Evolutionary conservation across 2,329 filamentous ascomycete genomes (phyloP), one percentile per base, ranked within the genome.

Genomic region (Botrytis medusae): DNA sequence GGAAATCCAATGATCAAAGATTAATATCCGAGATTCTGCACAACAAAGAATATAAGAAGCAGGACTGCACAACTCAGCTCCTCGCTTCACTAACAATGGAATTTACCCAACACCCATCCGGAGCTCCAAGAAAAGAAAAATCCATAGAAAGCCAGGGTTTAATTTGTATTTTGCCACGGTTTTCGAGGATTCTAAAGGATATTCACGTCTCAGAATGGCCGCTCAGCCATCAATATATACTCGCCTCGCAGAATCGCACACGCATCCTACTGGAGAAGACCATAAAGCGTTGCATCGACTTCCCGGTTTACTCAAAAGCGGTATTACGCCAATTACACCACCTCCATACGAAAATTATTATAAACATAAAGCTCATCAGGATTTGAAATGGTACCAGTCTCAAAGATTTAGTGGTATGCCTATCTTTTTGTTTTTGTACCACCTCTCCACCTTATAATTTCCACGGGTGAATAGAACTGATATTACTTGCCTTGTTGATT

Each of bases 271-370:
- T 20, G 69, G 69, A 10, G 25, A 25, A 18, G 42, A 64, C 2
- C 44, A 71, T 29, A 32, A 32, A 40, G 44, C 25, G 2, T 4
- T 71, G 7, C 44, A 32, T 34, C 34, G 16, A 20, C 42, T 71
- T 4, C 69, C 69, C 0, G 69, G 69, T 4, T 7, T 42, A 18
- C 46, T 71, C 6, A 71, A 71, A 42, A 71, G 69, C 7, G 69
- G 69, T 7, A 71, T 71, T 18, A 71, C 69, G 2, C 69, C 69
- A 5, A 40, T 71, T 7, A 71, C 60, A 8, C 69, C 69, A 25
- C 69, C 69, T 10, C 69, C 69, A 10, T 71, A 71, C 12, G 59
- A 51, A 3, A 65, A 51, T 20, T 51, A 54, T 20, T 71, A 71
- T 10, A 48, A 54, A 44, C 60, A 63, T 29, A 51, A 71, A 71